Conservation (phyloP, 2,329 filamentous ascomycete species). For the Simplicillium sp. region DNA sequence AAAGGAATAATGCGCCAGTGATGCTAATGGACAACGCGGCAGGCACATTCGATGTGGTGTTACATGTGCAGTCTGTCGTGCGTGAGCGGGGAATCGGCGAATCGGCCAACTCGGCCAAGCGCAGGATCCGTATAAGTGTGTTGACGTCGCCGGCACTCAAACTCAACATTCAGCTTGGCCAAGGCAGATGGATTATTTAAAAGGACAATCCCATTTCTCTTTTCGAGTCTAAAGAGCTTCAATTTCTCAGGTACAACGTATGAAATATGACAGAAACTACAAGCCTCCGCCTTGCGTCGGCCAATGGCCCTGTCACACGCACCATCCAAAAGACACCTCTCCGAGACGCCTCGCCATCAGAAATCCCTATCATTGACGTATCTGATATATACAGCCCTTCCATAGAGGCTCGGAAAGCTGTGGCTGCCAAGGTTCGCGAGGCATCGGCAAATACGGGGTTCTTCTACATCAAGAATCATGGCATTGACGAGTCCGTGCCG, state of each 20-base stretch:
- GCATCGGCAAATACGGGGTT: constrained; percentile 43
- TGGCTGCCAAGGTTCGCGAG: constrained; percentile 29
- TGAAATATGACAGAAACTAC: constrained; percentile 10
- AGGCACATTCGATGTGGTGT: too few relatives aligned
- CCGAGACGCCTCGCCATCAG: constrained; percentile 24
- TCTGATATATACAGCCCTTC: constrained; percentile 26
- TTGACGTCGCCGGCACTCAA: too few relatives aligned
- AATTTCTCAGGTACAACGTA: neutral
- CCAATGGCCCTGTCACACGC: constrained; percentile 25
- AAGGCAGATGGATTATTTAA: too few relatives aligned
- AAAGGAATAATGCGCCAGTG: too few relatives aligned
- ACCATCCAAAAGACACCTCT: constrained; percentile 23
- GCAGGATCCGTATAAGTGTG: too few relatives aligned
- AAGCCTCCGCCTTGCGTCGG: constrained; percentile 23
- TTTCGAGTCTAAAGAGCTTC: too few relatives aligned
- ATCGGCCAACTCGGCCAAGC: too few relatives aligned
- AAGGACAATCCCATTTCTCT: too few relatives aligned
- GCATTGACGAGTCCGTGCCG: neutral
- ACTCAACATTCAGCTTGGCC: too few relatives aligned
- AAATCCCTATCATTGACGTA: constrained; percentile 47
- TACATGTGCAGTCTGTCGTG: too few relatives aligned
- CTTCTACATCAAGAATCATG: constrained; percentile 44
- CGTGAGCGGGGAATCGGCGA: too few relatives aligned
- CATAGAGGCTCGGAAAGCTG: constrained; percentile 21
- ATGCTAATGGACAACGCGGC: too few relatives aligned